Evolutionary conservation across 2,329 filamentous ascomycete genomes (phyloP), one percentile per base, ranked within the genome.

Genomic region (Paraconiothyrium brasiliense): DNA sequence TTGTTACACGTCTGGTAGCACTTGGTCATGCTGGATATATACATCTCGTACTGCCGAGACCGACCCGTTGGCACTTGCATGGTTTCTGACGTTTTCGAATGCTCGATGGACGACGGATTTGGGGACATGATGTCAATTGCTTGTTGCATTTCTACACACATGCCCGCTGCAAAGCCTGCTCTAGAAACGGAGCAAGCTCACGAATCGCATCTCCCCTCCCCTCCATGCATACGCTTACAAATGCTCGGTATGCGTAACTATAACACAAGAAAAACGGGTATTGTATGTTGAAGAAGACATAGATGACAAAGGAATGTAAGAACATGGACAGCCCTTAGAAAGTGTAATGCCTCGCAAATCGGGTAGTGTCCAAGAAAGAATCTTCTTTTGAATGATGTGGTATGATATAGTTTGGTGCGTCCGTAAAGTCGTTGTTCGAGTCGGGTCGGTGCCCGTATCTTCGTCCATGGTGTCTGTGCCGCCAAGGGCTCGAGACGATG

Each of bases 371-470:
- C 57, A 43, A 34, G 37, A 27, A 32, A 41, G 14, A n/a, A 14
- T 8, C 16, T 39, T 44, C 32, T 27, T 46, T 47, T 47, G 10
- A 54, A 41, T 54, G 39, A 20, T 41, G n/a, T 41, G 39, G 8
- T 41, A 41, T n/a, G 16, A 41, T 7, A 41, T n/a, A 30, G 27
- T 30, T 30, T 30, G 48, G 39, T 59, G 48, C 34, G 58, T 61
- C 56, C 59, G 62, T 64, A 43, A 64, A 57, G 58, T 64, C 62
- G 57, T 64, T 57, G 52, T 50, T 59, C 57, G 51, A 56, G 50
- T 57, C 57, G 46, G 46, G 52, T 35, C 52, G 43, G 39, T 49
- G 56, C 60, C 49, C 54, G 54, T 56, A 57, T 54, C 46, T 55
- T 55, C 51, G 51, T 41, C 39, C 51, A 48, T 47, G 47, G 49